Conservation (phyloP, 2,329 filamentous ascomycete genomes). For the Peltaster fructicola region DNA sequence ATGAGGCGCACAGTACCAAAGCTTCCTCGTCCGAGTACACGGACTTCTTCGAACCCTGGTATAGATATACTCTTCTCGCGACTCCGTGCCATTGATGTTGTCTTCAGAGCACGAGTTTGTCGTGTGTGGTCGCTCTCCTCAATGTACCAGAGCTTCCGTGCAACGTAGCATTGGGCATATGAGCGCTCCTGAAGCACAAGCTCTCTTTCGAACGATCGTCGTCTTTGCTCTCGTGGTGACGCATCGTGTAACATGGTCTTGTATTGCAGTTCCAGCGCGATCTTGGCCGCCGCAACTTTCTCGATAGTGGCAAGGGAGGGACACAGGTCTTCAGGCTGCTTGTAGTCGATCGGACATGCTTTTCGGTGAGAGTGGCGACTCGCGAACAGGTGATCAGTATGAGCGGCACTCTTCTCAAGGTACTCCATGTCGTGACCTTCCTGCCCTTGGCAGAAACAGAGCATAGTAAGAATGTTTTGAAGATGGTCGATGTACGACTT, state of each 20-base stretch:
- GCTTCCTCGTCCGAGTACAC: conserved; percentile 77
- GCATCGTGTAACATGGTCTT: conserved; percentile 44
- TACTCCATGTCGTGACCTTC: too few relatives aligned
- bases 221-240: conserved; percentile 43
- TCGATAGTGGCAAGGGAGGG: conserved; percentile 50
- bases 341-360: too few relatives aligned
- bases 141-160: conserved; percentile 40
- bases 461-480: too few relatives aligned
- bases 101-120: conserved; percentile 52
- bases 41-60: conserved; percentile 61
- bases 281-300: conserved; percentile 60
- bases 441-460: too few relatives aligned
- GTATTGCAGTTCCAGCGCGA: conserved; percentile 74
- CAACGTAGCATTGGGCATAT: conserved; percentile 36
- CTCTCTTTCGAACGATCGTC: conserved; percentile 43
- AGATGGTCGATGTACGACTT: too few relatives aligned
- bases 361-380: too few relatives aligned
- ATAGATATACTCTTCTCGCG: conserved; percentile 33
- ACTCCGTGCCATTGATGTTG: conserved; percentile 34
- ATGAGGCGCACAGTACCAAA: conserved; percentile 87
- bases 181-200: conserved; percentile 40
- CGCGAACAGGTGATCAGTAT: too few relatives aligned
- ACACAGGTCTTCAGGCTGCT: too few relatives aligned
- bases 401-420: too few relatives aligned
- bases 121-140: conserved; percentile 62